These are phyloP conservation scores for Pyrus pyrifolia DNA, from an alignment of 306 rosid genomes.

Conservation along the genomic window DNA sequence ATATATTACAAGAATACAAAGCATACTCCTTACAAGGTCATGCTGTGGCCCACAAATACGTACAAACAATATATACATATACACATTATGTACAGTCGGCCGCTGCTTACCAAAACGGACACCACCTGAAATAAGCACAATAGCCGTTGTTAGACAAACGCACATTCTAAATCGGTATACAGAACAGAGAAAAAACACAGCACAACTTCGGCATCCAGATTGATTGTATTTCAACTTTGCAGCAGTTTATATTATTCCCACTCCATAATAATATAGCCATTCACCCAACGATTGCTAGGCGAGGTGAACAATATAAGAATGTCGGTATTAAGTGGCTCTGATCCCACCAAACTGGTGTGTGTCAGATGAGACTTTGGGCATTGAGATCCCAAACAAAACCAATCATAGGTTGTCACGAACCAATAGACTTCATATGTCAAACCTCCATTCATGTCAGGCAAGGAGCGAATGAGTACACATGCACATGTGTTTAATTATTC, in stretches of 20 bases:
- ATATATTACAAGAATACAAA: background rate
- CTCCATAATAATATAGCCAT: background rate
- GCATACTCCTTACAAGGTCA: background rate
- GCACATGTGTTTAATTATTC: background rate
- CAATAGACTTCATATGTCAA: background rate
- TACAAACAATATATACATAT: constrained; percentile 31
- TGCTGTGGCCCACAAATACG: background rate
- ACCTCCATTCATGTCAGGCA: background rate
- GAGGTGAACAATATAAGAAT: background rate
- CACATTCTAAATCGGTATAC: background rate
- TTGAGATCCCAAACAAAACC: background rate
- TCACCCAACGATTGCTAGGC: background rate
- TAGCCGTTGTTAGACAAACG: background rate
- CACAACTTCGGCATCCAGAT: background rate
- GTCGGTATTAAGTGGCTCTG: too few relatives aligned
- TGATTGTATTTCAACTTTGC: background rate
- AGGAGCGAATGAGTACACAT: background rate
- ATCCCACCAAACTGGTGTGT: background rate
- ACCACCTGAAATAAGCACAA: constrained; percentile 65
- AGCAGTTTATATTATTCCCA: background rate
- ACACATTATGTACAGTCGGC: constrained; percentile 21
- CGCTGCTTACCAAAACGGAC: constrained; percentile 78
- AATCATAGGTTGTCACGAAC: background rate
- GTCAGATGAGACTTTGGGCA: background rate
- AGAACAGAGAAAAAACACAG: background rate